Percentiles rank a stretch among this genome's conserved stretches.
Conservation (phyloP, 176 grass and related monocot species). For the Raddia distichophylla region DNA sequence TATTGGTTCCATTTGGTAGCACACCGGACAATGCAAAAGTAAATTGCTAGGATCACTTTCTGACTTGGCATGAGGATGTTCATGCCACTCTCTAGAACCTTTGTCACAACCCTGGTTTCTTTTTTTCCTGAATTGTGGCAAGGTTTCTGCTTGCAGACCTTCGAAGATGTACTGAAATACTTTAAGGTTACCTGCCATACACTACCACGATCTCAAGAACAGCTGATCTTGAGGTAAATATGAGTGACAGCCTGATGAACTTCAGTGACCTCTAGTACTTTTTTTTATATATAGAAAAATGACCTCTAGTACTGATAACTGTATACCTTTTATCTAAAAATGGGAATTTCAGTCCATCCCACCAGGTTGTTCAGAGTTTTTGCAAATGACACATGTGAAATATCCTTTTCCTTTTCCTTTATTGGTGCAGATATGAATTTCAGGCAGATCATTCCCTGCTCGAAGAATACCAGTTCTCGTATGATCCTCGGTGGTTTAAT, state of each 20-base stretch:
- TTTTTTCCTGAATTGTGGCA: conserved; percentile 12
- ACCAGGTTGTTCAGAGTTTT: not conserved
- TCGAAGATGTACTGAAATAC: conserved; percentile 73
- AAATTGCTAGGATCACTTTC: not conserved
- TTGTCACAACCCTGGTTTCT: conserved; percentile 6
- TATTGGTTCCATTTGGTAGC: conserved; percentile 3
- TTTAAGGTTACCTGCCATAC: conserved; percentile 65
- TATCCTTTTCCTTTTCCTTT: not conserved
- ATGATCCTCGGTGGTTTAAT: conserved; percentile 67
- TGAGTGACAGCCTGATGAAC: conserved; percentile 27
- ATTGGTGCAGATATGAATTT: conserved; percentile 81
- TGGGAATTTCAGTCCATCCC: not conserved
- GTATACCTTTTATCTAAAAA: conserved; percentile 20
- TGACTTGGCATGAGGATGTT: conserved; percentile 1
- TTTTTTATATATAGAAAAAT: not conserved
- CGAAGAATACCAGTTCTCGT: conserved; percentile 66
- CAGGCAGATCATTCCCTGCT: conserved; percentile 72
- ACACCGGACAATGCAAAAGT: not conserved
- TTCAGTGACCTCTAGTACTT: conserved; percentile 12
- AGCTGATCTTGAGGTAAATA: conserved; percentile 76
- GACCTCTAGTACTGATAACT: conserved; percentile 17
- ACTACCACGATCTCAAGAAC: conserved; percentile 56
- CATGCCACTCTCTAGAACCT: conserved; percentile 1
- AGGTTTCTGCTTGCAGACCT: conserved; percentile 57
- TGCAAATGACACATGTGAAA: not conserved